Evolutionary conservation across 2,329 filamentous ascomycete genomes (phyloP).

Genomic region (Mycosphaerelloides madeirae): DNA sequence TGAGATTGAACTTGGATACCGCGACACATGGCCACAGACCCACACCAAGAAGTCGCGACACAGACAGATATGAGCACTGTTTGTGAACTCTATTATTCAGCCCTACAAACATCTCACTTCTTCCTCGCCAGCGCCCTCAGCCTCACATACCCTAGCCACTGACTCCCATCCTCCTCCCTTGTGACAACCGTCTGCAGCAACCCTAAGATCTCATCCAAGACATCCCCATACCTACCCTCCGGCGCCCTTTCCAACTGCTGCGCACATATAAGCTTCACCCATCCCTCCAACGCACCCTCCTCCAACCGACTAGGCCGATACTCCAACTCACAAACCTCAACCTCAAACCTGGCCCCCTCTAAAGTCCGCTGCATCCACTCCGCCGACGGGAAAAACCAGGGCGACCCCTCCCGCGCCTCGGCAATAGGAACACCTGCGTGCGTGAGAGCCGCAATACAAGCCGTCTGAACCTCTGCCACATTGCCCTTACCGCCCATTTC

Average conservation of each 20-base stretch:
- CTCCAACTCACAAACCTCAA: constrained; percentile 53
- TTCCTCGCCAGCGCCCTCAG: constrained; percentile 39
- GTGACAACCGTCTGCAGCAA: constrained; percentile 52
- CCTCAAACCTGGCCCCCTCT: constrained; percentile 39
- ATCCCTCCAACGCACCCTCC: constrained; percentile 56
- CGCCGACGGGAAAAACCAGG: constrained; percentile 70
- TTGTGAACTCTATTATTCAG: no score
- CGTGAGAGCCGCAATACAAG: constrained; percentile 51
- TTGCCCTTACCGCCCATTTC: constrained; percentile 71
- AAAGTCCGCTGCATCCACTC: constrained; percentile 48
- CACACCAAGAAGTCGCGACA: no score
- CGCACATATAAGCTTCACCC: constrained; percentile 61
- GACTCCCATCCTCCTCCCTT: constrained; percentile 52
- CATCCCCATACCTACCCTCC: constrained; percentile 47
- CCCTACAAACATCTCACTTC: no score
- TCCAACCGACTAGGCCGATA: constrained; percentile 54
- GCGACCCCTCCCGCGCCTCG: constrained; percentile 49
- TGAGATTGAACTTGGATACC: no score
- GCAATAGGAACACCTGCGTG: constrained; percentile 48
- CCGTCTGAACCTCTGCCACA: constrained; percentile 57
- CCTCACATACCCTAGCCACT: constrained; percentile 46
- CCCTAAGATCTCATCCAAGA: constrained; percentile 51
- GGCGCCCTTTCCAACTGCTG: constrained; percentile 52
- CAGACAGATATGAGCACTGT: no score
- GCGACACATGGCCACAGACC: no score